These are phyloP conservation scores for Ophiorrhiza pumila DNA, from an alignment of 257 asterid species.

Conservation along the genomic window DNA sequence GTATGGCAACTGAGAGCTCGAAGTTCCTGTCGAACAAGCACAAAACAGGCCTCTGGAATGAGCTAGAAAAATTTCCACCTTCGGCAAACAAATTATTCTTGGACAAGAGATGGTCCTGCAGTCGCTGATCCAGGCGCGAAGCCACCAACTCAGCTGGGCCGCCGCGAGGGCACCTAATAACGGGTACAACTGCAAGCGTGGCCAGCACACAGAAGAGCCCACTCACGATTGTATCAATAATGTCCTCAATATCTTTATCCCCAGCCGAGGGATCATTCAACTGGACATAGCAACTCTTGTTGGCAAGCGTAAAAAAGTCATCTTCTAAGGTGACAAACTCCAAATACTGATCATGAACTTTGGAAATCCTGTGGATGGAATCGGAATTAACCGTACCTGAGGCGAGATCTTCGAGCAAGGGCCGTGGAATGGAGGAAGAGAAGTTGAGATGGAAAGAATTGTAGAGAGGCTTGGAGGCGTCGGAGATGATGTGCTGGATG, in stretches of 20 bases:
- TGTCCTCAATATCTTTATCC: constrained; percentile 79
- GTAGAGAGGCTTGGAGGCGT: constrained; percentile 68
- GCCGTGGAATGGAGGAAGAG: constrained; percentile 88
- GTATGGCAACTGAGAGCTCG: constrained; percentile 85
- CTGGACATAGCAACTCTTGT: constrained; percentile 82
- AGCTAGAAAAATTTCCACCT: constrained; percentile 69
- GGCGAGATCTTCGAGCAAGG: constrained; percentile 91
- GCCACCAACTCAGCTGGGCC: constrained; percentile 99
- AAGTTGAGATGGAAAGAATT: constrained; percentile 90
- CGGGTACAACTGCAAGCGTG: constrained; percentile 93
- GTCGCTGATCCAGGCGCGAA: constrained; percentile 75
- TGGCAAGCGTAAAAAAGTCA: constrained; percentile 80
- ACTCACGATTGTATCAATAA: constrained; percentile 70
- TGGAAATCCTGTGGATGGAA: constrained; percentile 75
- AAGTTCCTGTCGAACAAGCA: constrained; percentile 90
- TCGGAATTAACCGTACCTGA: constrained; percentile 77
- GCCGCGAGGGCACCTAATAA: constrained; percentile 92
- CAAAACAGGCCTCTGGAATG: constrained; percentile 92
- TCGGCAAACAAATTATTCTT: constrained; percentile 81
- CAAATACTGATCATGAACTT: constrained; percentile 94
- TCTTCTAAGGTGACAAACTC: constrained; percentile 90
- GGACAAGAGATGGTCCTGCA: constrained; percentile 86
- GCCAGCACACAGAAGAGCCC: constrained; percentile 94
- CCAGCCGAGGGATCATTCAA: constrained; percentile 96
- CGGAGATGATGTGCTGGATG: constrained; percentile 65